These are phyloP conservation scores for Narthecium ossifragum DNA, from an alignment of 106 monocot species.

Conservation along the genomic window DNA sequence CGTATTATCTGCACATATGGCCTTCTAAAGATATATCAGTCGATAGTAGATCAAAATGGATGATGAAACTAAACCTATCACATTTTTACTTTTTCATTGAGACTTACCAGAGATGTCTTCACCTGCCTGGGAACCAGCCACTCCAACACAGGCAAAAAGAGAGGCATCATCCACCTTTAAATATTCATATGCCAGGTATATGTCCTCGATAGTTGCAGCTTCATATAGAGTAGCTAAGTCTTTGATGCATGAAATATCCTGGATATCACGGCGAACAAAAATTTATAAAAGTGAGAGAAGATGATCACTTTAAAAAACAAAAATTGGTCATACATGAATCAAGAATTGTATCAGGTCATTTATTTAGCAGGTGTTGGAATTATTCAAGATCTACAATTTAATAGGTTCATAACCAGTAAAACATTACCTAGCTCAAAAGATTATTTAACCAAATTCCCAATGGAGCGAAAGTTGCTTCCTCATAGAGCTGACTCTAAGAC, in stretches of 20 bases:
- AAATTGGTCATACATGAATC: too few relatives aligned
- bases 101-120: conserved; percentile 62
- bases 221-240: conserved; percentile 74
- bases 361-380: too few relatives aligned
- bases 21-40: not conserved
- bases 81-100: too few relatives aligned
- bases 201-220: conserved; percentile 82
- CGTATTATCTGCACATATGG: not conserved
- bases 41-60: not conserved
- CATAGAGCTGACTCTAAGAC: too few relatives aligned
- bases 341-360: too few relatives aligned
- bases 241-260: conserved; percentile 85
- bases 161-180: conserved; percentile 89
- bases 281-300: not conserved
- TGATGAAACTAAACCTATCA: not conserved
- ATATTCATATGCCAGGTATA: conserved; percentile 82
- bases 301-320: too few relatives aligned
- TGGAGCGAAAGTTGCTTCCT: too few relatives aligned
- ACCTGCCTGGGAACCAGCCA: conserved; percentile 66
- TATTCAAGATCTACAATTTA: too few relatives aligned
- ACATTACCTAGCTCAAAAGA: too few relatives aligned
- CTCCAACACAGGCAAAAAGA: conserved; percentile 88
- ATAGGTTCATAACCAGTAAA: too few relatives aligned
- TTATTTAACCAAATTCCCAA: too few relatives aligned
- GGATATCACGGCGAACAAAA: conserved; percentile 5